Conservation (phyloP, 2,329 filamentous ascomycete species). For the Myriangium duriaei region DNA sequence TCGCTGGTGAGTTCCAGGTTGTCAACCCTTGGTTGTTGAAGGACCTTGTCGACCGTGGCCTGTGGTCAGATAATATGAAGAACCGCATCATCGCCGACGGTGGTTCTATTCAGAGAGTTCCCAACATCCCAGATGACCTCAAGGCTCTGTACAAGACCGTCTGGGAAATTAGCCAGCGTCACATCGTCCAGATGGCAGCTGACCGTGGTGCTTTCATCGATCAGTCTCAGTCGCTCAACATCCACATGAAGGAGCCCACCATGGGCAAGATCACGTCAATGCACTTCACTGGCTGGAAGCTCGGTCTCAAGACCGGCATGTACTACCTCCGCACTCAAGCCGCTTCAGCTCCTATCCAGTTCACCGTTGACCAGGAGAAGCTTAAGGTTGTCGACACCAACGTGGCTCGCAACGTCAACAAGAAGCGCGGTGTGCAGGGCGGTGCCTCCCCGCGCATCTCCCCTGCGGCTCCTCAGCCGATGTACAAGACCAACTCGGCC, state of each 20-base stretch:
- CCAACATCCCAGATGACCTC: constrained; percentile 90
- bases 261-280: constrained; percentile 99
- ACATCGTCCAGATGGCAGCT: constrained; percentile 92
- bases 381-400: constrained; percentile 78
- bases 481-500: constrained; percentile 42
- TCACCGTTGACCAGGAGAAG: constrained; percentile 95
- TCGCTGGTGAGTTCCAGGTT: constrained; percentile 97
- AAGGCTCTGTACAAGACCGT: constrained; percentile 99
- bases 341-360: constrained; percentile 92
- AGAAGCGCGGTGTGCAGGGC: constrained; percentile 53
- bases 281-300: constrained; percentile 99
- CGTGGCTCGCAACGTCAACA: constrained; percentile 51
- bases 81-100: constrained; percentile 98
- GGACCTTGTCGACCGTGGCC: constrained; percentile 91
- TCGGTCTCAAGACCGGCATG: constrained; percentile 99
- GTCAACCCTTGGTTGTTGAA: constrained; percentile 98
- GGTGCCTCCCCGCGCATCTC: constrained; percentile 28
- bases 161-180: constrained; percentile 96
- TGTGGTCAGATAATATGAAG: constrained; percentile 99
- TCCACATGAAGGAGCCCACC: constrained; percentile 97
- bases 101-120: constrained; percentile 91
- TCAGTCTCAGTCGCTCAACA: constrained; percentile 97
- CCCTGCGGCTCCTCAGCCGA: constrained; percentile 47
- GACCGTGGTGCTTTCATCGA: constrained; percentile 98
- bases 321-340: constrained; percentile 99